Percentiles rank a stretch among this genome's conserved stretches.
Evolutionary conservation across 441 rosid species (phyloP).

Genomic region (Raphanus hybrid): DNA sequence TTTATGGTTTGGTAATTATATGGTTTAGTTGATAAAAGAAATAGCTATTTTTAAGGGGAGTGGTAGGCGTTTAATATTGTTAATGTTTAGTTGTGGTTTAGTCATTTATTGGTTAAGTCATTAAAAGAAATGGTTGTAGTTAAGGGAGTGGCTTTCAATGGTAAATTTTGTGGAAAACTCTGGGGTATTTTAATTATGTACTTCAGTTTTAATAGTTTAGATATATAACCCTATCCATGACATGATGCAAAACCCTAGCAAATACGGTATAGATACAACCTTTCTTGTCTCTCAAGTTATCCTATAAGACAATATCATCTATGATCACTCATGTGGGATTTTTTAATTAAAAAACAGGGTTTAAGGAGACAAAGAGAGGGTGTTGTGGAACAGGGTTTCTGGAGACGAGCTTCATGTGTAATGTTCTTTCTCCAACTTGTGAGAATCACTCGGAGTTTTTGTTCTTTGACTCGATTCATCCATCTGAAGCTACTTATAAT

Average conservation of each 20-base stretch:
- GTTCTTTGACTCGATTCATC: constrained; percentile 68
- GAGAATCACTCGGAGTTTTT: constrained; percentile 42
- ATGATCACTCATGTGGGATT: background rate
- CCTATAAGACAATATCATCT: background rate
- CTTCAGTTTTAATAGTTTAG: too few species aligned
- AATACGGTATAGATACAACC: constrained; percentile 42
- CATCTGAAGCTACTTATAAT: constrained; percentile 49
- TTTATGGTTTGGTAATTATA: too few species aligned
- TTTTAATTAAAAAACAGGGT: constrained; percentile 29
- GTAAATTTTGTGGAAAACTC: too few species aligned
- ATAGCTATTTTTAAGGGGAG: too few species aligned
- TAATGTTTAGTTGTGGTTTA: too few species aligned
- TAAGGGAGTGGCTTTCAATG: too few species aligned
- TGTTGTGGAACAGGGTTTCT: constrained; percentile 52
- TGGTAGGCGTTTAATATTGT: too few species aligned
- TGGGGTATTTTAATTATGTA: too few species aligned
- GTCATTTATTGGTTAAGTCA: too few species aligned
- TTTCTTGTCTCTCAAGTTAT: constrained; percentile 14
- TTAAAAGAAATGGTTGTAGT: too few species aligned
- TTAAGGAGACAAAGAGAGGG: constrained; percentile 37
- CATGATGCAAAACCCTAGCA: constrained; percentile 51
- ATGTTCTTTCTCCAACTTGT: constrained; percentile 43
- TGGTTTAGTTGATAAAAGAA: too few species aligned
- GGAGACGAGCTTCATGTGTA: constrained; percentile 48
- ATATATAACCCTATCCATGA: constrained; percentile 48